Base-by-base conservation (phyloP, 805 yeast species). In the Candida ovalis region DNA sequence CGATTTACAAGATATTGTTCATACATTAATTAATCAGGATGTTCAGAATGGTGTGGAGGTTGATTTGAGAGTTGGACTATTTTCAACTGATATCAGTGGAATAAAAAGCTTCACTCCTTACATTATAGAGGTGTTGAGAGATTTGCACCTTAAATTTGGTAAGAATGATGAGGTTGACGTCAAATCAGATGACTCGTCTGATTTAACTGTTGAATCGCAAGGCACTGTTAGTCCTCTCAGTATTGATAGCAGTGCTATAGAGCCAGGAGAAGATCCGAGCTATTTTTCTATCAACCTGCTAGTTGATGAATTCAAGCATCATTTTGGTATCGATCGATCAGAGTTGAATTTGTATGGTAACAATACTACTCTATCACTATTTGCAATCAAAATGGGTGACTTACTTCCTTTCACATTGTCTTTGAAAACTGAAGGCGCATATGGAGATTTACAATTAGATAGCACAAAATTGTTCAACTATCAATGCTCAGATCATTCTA, bases 261-360 rank as follows among this genome's bases (percentile, higher is more conserved):
- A 12, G 12, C 15, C 35, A 10, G 15, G 35, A 10, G 35, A 30
- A 15, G 35, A 37, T 2, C 60, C 66, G 1, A n/a, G 43, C 1
- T 52, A 55, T 37, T 53, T 55, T 13, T 53, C 56, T 8, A 24
- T 60, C 18, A 56, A 61, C 19, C 10, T 58, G 3, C 32, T 57
- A 13, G 32, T 66, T 6, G 50, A 48, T 9, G 50, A 55, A 4
- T 61, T 54, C 25, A 49, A 52, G 3, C 56, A 57, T 40, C 47
- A 42, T 13, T 2, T 66, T 4, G 57, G 58, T 2, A 41, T 68
- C 4, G 57, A 64, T n/a, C 47, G 57, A 30, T 46, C 59, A 1
- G 41, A 43, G 0, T 21, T 62, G 1, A 48, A 46, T 3, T 6
- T 56, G 2, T 42, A 45, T 17, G 70, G 69, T 3, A 45, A 36